Percentiles rank a stretch among this genome's conserved stretches.
phyloP scores from a whole-genome alignment of 2,329 filamentous ascomycete species.

The Beauveria scarabaeidicola region DNA sequence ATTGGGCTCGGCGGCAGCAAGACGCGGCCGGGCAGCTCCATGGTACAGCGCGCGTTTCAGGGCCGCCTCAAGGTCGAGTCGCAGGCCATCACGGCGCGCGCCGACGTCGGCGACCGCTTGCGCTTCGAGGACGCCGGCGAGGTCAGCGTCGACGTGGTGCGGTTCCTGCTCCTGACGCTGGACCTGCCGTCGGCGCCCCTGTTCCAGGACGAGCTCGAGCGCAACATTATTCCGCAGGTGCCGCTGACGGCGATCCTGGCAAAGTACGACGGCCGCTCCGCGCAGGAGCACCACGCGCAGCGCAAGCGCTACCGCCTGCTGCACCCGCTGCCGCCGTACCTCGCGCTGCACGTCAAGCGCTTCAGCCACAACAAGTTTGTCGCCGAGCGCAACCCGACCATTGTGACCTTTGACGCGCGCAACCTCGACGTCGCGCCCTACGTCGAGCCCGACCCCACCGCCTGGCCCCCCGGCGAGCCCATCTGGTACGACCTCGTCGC shows the following conservation, averaged over 20 bases:
- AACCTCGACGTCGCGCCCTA: slow-evolving; percentile 81
- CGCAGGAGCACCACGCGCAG: slow-evolving; percentile 83
- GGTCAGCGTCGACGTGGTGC: slow-evolving; percentile 66
- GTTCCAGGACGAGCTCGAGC: slow-evolving; percentile 89
- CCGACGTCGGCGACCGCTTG: slow-evolving; percentile 76
- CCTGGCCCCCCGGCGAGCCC: slow-evolving; percentile 67
- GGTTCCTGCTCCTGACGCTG: slow-evolving; percentile 86
- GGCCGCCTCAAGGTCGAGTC: slow-evolving; percentile 87
- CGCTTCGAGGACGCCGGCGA: slow-evolving; percentile 86
- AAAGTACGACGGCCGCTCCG: slow-evolving; percentile 85
- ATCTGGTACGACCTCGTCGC: slow-evolving; percentile 94
- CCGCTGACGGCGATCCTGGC: slow-evolving; percentile 73
- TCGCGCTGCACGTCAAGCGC: slow-evolving; percentile 92
- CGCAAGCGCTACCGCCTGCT: slow-evolving; percentile 82
- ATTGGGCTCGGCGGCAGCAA: slow-evolving; percentile 84
- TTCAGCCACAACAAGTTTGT: slow-evolving; percentile 97
- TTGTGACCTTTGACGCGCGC: slow-evolving; percentile 87
- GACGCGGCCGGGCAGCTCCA: slow-evolving; percentile 73
- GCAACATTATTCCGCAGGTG: slow-evolving; percentile 93
- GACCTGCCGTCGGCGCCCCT: slow-evolving; percentile 87
- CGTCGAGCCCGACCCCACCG: slow-evolving; percentile 73
- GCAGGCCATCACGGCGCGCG: slow-evolving; percentile 85
- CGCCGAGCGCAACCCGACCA: slow-evolving; percentile 90
- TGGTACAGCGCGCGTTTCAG: slow-evolving; percentile 90
- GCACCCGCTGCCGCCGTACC: slow-evolving; percentile 83